Base-by-base conservation (phyloP, 1,284 basidiomycete species). In the Heliocybe sulcata region DNA sequence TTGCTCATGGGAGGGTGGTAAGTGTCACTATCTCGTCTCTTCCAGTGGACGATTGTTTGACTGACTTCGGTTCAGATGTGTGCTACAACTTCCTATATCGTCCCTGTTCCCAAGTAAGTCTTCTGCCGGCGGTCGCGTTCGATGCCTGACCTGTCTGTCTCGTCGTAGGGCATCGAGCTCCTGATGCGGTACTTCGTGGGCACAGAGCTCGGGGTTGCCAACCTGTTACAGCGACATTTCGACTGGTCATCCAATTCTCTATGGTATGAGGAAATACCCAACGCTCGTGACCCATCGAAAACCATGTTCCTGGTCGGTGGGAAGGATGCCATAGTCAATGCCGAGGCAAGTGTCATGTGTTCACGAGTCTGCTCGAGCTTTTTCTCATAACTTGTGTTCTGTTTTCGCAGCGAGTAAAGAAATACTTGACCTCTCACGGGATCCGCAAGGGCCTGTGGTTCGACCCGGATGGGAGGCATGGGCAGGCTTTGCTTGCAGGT, bases 81-180 rank as follows among this genome's bases (percentile, higher is more conserved):
- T 94, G 92, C 69, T 90, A 88, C 71, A 92, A 92, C 65, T 95
- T 94, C 67, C 73, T 92, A 51, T 94, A 94, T 68, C 77, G 83
- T 10, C 77, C 74, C 59, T 85, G 72, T 59, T 74, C 65, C 65
- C 85, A 74, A 59, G 88, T 84, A 67, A 56, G 80, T 55, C 29
- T 31, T 53, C 31, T 56, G 8, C 6, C 47, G n/a, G 22, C 22
- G 23, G 47, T 23, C 47, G 22, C 22, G 4, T 22, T 26, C n/a
- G 11, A 49, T 49, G 6, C 9, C 22, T 26, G 47, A 29, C 22
- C 48, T 52, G 45, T 55, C 57, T 47, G 42, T n/a, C n/a, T n/a
- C n/a, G n/a, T 54, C n/a, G 55, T n/a, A 91, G 86, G 85, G 83
- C 3, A 68, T 92, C 45, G 87, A 94, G 59, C 74, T 93, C 16